phyloP scores from a whole-genome alignment of 2,329 filamentous ascomycete species.

The Endothia cerciana region DNA sequence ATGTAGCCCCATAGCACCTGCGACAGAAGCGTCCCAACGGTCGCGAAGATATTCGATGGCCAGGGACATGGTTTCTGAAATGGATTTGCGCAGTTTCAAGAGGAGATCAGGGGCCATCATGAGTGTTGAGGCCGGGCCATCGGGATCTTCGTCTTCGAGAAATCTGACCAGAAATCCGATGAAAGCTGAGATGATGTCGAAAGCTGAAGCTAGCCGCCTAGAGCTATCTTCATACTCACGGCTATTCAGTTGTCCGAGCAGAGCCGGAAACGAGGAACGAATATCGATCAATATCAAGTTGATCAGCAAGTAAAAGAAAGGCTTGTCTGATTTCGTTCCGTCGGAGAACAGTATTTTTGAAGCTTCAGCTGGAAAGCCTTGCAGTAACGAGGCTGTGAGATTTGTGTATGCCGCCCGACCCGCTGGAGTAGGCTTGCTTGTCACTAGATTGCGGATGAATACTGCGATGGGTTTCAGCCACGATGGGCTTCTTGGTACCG shows the following conservation, averaged over 20 bases:
- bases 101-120: constrained; percentile 61
- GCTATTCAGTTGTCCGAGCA: constrained; percentile 62
- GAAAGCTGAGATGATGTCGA: constrained; percentile 65
- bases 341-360: constrained; percentile 58
- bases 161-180: constrained; percentile 60
- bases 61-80: constrained; percentile 66
- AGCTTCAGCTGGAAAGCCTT: constrained; percentile 53
- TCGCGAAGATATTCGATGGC: constrained; percentile 70
- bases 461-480: constrained; percentile 56
- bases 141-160: constrained; percentile 51
- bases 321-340: constrained; percentile 46
- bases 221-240: constrained; percentile 55
- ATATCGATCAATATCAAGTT: constrained; percentile 70
- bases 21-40: constrained; percentile 69
- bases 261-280: constrained; percentile 62
- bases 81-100: constrained; percentile 61
- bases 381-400: constrained; percentile 60
- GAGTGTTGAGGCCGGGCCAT: constrained; percentile 37
- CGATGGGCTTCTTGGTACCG: constrained; percentile 51
- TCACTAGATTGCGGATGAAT: constrained; percentile 58
- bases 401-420: constrained; percentile 64
- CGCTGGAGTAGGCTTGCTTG: constrained; percentile 56
- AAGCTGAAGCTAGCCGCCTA: constrained; percentile 60
- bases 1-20: constrained; percentile 64
- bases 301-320: constrained; percentile 65